Percentiles rank a stretch among this genome's conserved stretches.
Conservation (phyloP, 2,329 filamentous ascomycete genomes). For the Arthrinium phaeospermum region DNA sequence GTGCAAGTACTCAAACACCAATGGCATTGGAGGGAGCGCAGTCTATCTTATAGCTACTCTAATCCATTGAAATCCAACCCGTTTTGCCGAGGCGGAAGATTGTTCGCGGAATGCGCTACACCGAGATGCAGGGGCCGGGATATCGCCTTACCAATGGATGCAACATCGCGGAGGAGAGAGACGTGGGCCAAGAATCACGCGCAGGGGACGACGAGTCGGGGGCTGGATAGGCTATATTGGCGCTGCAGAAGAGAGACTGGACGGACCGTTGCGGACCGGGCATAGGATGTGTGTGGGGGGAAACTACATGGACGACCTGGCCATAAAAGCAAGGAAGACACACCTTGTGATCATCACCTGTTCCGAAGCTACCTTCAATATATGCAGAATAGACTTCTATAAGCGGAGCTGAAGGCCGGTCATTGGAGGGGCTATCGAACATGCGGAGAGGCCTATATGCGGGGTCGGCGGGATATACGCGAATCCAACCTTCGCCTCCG, state of each 20-base stretch:
- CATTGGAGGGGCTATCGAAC: conserved; percentile 8
- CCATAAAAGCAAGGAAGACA: not conserved
- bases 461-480: not conserved
- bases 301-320: not conserved
- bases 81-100: conserved; percentile 6
- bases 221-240: not conserved
- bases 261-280: not conserved
- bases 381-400: conserved; percentile 1
- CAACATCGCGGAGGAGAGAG: conserved; percentile 1
- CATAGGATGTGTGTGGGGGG: not conserved
- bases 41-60: not conserved
- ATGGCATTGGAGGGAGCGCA: not conserved
- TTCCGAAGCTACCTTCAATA: not conserved
- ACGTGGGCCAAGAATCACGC: conserved; percentile 8
- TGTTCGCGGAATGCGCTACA: conserved; percentile 10
- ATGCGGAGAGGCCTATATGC: conserved; percentile 5
- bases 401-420: conserved; percentile 7
- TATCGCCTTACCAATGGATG: not conserved
- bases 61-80: not conserved
- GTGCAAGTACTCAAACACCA: not conserved
- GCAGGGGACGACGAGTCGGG: not conserved
- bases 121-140: not conserved
- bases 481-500: not conserved
- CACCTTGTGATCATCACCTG: not conserved
- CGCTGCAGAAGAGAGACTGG: not conserved